A percentile compares a stretch with the other conserved stretches of the same genome.
Evolutionary conservation across 1,139 yeast species (phyloP).

Genomic region (Taiozyma sp.): DNA sequence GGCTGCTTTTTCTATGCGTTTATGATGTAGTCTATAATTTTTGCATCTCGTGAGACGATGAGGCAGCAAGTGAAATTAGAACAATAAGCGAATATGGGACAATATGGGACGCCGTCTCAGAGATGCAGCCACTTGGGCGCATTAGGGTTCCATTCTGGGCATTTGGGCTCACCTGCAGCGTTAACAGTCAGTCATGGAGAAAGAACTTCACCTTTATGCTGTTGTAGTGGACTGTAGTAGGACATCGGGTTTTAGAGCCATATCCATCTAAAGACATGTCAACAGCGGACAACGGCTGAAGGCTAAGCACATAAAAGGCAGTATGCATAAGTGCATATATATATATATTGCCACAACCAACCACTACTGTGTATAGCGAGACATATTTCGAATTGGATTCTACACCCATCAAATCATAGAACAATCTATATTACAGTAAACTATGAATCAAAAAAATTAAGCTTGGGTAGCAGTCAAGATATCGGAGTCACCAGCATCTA

Average conservation of each 20-base stretch:
- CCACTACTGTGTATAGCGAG: too few relatives aligned
- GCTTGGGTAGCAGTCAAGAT: slow-evolving; percentile 47
- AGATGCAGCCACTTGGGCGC: neutral
- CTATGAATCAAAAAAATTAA: slow-evolving; percentile 6
- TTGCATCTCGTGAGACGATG: neutral
- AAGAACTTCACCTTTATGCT: neutral
- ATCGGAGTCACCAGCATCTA: slow-evolving; percentile 99
- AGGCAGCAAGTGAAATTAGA: neutral
- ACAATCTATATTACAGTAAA: slow-evolving; percentile 2
- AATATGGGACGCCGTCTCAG: neutral
- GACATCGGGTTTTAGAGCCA: neutral
- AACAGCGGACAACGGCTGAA: too few relatives aligned
- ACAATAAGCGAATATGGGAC: neutral
- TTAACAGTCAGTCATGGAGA: neutral
- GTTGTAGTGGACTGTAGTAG: neutral
- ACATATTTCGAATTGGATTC: neutral
- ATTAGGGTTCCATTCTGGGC: neutral
- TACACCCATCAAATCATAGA: neutral
- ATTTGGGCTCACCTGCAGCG: neutral
- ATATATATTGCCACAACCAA: too few relatives aligned
- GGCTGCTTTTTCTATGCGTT: neutral
- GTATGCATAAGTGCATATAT: too few relatives aligned
- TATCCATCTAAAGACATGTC: neutral
- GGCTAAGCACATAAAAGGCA: too few relatives aligned
- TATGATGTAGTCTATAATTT: neutral